A percentile compares a stretch with the other conserved stretches of the same genome.
Evolutionary conservation across 306 rosid genomes (phyloP).

Genomic region (Vigna angularis): DNA sequence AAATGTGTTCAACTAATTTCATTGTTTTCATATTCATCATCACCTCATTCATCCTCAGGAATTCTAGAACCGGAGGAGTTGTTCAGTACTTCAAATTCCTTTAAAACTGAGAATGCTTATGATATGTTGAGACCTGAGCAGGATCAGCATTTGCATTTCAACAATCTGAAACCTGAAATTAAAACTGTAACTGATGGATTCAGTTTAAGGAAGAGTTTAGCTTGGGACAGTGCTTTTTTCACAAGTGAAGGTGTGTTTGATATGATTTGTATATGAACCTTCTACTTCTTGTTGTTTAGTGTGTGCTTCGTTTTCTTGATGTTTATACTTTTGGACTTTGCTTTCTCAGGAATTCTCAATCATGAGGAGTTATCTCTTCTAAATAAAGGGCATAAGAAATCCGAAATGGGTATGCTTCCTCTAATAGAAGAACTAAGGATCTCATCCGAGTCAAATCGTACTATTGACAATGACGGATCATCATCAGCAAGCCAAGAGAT

Average conservation of each 20-base stretch:
- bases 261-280: neutral
- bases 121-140: conserved; percentile 24
- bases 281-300: neutral
- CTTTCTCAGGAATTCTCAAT: conserved; percentile 63
- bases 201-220: conserved; percentile 60
- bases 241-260: conserved; percentile 60
- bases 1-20: neutral
- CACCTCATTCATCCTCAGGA: conserved; percentile 51
- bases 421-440: conserved; percentile 47
- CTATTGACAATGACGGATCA: conserved; percentile 48
- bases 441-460: conserved; percentile 53
- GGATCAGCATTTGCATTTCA: conserved; percentile 49
- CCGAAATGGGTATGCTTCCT: conserved; percentile 41
- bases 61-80: conserved; percentile 70
- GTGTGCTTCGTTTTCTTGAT: neutral
- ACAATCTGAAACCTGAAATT: conserved; percentile 43
- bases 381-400: conserved; percentile 58
- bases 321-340: neutral
- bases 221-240: conserved; percentile 75
- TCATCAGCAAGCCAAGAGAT: conserved; percentile 62
- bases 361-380: conserved; percentile 61
- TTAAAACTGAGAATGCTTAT: conserved; percentile 14
- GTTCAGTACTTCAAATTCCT: conserved; percentile 45
- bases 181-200: neutral
- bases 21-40: neutral